Base-by-base conservation (phyloP, 2,329 filamentous ascomycete species). In the Seiridium cupressi region DNA sequence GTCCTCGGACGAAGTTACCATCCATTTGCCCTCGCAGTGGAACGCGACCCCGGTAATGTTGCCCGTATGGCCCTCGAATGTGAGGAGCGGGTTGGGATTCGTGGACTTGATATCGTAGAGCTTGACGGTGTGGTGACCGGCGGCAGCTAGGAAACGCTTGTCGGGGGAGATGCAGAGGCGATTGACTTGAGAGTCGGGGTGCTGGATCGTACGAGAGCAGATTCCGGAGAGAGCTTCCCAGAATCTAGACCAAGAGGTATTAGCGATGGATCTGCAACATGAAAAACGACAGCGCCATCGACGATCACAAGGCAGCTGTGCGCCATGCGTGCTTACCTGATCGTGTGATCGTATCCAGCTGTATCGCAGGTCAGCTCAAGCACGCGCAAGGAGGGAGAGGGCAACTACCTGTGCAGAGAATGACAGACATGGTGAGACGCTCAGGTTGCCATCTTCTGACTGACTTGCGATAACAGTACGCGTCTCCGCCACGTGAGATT, bases 11-110 rank as follows among this genome's bases (percentile, higher is more conserved):
- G 91, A 96, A 8, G 95, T 99, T 18, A 98, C 95, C 91, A 99
- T 97, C 95, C 95, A 99, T 79, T 99, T 99, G 9, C 94, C 93
- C 76, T 99, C 95, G 74, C 94, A 98, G 75, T 99, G 95, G 74
- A 99, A 99, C 9, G 93, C 93, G 51, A 99, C 91, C 48, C 95
- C 95, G 0, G 95, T 99, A 72, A 99, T 89, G 71, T 99, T 99
- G 66, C 89, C 92, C 10, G 92, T 95, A 77, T 99, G 95, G 47
- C 95, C 95, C 73, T 98, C 94, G 70, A 99, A 98, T 26, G 90
- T 93, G 70, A 98, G 86, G 32, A 98, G 84, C 1, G 95, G 90
- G 66, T 94, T 95, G 2, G 95, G 93, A 70, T 98, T 98, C n/a
- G 92, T 94, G 13, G 93, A 97, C 72, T 97, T 97, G 81, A 98